Evolutionary conservation across 2,329 filamentous ascomycete genomes (phyloP), one percentile per base, ranked within the genome.

Genomic region (Arthrobotrys megalospora): DNA sequence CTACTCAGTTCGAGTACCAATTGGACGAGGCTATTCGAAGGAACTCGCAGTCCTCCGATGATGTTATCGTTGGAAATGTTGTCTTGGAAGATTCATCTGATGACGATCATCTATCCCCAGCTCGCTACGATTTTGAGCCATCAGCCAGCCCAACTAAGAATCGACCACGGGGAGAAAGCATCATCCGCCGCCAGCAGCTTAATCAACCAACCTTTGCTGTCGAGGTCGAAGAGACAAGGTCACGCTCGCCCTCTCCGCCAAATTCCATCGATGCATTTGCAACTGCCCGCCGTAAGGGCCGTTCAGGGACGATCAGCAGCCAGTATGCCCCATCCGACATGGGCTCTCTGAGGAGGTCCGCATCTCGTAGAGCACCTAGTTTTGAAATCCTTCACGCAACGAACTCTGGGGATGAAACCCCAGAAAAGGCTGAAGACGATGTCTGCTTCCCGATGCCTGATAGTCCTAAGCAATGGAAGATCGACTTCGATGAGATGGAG

Each of bases 181-280:
- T 78, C 88, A 88, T 58, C 84, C 86, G 43, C 86, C 88, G 75
- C 81, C 87, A 80, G 84, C 86, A 28, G 82, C 85, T 12, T 81
- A 82, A 55, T 81, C 83, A 69, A 84, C 86, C 53, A 84, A 85
- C 32, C 82, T 82, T 65, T 81, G 55, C 36, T 28, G 84, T 63
- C 83, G 84, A 78, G 8, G 19, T 43, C 12, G 75, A 71, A 5
- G 75, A 72, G 34, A 62, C 32, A 28, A 72, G 75, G 36, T 89
- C 89, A 58, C 89, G 93, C 69, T 93, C 93, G 0, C 86, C 89
- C 1, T 98, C 96, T 5, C 95, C 95, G 10, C 96, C 96, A 6
- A 99, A 97, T 84, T 99, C 96, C 0, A 94, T 99, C 64, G 97
- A 98, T 84, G 96, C 96, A 3, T 99, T 99, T 84, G 96, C 96